phyloP scores from a whole-genome alignment of 108 stramenopile genomes.

The Halocafeteria seosinensis region DNA sequence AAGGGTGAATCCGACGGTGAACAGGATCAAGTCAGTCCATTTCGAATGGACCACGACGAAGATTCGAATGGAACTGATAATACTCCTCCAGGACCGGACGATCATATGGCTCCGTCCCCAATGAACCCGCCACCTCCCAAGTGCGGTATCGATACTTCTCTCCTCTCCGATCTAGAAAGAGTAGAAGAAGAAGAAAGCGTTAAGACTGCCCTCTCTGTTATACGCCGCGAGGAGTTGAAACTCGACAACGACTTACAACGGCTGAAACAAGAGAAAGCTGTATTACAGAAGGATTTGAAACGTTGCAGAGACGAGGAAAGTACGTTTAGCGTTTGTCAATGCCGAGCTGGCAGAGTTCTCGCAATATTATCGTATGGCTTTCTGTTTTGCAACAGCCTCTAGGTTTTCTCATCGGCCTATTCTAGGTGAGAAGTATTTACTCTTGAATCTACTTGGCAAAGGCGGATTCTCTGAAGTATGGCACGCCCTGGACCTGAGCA shows the following conservation, averaged over 20 bases:
- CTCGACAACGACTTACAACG: slow-evolving; percentile 16
- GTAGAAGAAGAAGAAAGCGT: not conserved
- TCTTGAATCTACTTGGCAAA: slow-evolving; percentile 67
- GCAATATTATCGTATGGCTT: slow-evolving; percentile 7
- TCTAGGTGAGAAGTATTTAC: slow-evolving; percentile 68
- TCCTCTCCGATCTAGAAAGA: not conserved
- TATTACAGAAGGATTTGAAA: slow-evolving; percentile 22
- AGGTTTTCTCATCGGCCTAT: slow-evolving; percentile 6
- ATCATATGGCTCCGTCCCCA: not conserved
- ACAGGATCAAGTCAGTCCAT: not conserved
- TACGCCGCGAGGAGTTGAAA: slow-evolving; percentile 18
- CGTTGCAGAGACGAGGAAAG: slow-evolving; percentile 26
- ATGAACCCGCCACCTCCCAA: not conserved
- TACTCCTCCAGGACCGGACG: not conserved
- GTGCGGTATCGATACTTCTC: not conserved
- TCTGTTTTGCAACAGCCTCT: no score
- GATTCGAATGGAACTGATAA: not conserved
- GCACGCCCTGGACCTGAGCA: slow-evolving; percentile 69
- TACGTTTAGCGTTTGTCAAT: no score
- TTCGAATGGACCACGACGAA: not conserved
- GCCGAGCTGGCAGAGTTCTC: slow-evolving; percentile 9
- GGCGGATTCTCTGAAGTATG: slow-evolving; percentile 98
- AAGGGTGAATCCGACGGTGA: not conserved
- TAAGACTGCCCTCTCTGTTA: not conserved
- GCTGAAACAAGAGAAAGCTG: slow-evolving; percentile 17